These are phyloP conservation scores for Physaria fendleri DNA, from an alignment of 345 rosid species.

Conservation along the genomic window DNA sequence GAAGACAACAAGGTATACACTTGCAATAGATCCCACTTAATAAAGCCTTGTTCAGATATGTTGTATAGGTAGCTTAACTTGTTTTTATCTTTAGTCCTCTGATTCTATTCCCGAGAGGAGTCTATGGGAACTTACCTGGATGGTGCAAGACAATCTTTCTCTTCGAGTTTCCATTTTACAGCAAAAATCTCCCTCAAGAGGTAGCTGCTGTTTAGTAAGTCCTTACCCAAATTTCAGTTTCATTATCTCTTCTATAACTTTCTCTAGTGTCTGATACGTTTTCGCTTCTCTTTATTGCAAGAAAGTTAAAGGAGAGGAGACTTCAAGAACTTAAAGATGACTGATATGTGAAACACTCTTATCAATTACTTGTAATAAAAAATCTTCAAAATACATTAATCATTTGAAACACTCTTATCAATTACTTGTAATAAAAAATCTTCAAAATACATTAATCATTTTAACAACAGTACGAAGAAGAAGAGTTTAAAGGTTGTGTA, in stretches of 20 bases:
- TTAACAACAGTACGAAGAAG: constrained; percentile 43
- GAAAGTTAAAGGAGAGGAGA: constrained; percentile 19
- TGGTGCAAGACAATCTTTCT: constrained; percentile 65
- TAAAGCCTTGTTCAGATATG: neutral
- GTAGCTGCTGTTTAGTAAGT: constrained; percentile 48
- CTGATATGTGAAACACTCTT: constrained; percentile 1
- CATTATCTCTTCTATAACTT: constrained; percentile 11
- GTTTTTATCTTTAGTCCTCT: constrained; percentile 57
- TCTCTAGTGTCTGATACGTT: neutral
- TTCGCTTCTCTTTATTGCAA: neutral
- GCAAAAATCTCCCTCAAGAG: constrained; percentile 56
- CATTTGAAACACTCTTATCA: too few relatives aligned
- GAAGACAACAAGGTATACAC: constrained; percentile 54
- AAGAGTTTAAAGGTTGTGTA: constrained; percentile 41
- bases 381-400: too few relatives aligned
- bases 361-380: too few relatives aligned
- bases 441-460: neutral
- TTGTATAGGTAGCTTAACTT: neutral
- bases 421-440: too few relatives aligned
- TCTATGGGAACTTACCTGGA: constrained; percentile 60
- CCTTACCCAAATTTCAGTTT: neutral
- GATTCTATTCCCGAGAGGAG: constrained; percentile 55
- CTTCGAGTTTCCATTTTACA: constrained; percentile 76
- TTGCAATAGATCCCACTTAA: neutral
- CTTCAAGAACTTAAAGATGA: constrained; percentile 14